Base-by-base conservation (phyloP, 371 early-diverging fungal genomes). In the Rhizomucor pusillus region DNA sequence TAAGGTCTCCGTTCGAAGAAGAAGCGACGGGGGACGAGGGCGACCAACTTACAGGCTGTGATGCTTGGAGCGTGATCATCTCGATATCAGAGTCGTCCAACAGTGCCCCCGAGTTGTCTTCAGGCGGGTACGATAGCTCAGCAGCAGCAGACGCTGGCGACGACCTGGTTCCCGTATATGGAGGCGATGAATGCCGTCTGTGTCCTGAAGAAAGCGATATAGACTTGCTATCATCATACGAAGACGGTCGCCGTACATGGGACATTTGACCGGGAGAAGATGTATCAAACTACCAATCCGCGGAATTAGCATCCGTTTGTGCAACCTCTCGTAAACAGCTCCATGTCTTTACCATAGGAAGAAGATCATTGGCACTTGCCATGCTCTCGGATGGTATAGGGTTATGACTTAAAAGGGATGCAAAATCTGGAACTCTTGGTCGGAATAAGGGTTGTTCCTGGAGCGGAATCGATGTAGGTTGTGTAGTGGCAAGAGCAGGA, bases 41-140 rank as follows among this genome's bases (percentile, higher is more conserved):
- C 16, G 41, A 19, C 41, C 41, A 41, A 41, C 14, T 41, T 41
- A 41, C 41, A 41, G 41, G 19, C 41, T 41, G 41, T 41, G 41
- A 41, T 41, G 41, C 41, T 41, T 41, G 41, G 5, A 41, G 19
- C 41, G 41, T 19, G 14, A 41, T 41, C 16, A 19, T 16, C 14
- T 41, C 41, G 14, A 41, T 41, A 41, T 41, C 41, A 14, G 14
- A 14, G 19, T 41, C 41, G 41, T 41, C 19, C 41, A 41, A 19
- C 41, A 41, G 5, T 19, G 41, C 41, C 19, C 41, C 41, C 19
- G 41, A 41, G 14, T 14, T 14, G 12, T 19, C 19, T 16, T 41
- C 41, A 16, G 41, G 41, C 5, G 41, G 41, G 19, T 41, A 41
- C 5, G 41, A 14, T 16, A 41, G 14, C 14, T 41, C 41, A 14